Evolutionary conservation across 768 basidiomycete genomes (phyloP), one percentile per base, ranked within the genome.

Genomic region (Psilocybe cyanescens): DNA sequence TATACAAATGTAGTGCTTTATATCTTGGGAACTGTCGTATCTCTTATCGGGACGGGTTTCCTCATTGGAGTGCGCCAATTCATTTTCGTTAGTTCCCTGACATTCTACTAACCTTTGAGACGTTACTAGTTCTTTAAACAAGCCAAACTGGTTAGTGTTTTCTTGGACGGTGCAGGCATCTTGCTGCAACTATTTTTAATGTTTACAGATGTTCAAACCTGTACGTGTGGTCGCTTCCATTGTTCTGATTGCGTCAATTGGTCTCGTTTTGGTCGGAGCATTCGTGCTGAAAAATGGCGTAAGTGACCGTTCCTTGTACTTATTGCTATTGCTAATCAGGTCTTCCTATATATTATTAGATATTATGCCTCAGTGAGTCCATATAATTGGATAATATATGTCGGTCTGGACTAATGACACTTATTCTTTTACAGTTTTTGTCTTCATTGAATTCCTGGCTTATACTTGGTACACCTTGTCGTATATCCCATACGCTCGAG

Each of bases 401-500:
- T 16, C 37, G 11, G 8, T 60, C 37, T 54, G 58, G 9, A 54
- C 47, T 24, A 57, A 64, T 67, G n/a, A 54, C 51, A 11, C 41
- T 57, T 63, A 28, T 17, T 29, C 24, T 57, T 41, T 45, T 24
- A 49, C 75, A 93, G 92, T 95, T 60, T 93, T 97, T 73, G 95
- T 97, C 61, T 82, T 97, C 75, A 79, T 97, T 74, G 89, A 96
- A 74, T 97, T 92, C 74, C 81, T 97, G 59, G 95, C 95, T 5
- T 97, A 91, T 75, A 86, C 90, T 19, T 97, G 95, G 94, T 96
- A 91, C 73, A 86, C 84, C 54, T 76, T 92, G 31, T 90, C 89
- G 6, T 97, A 96, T 77, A 94, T 98, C 67, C 95, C 95, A 2
- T 97, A 96, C 68, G 95, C 95, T 2, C 84, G 95, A 57, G 72